Conservation (phyloP, 176 grass and related monocot species). For the Neostapfia colusana region DNA sequence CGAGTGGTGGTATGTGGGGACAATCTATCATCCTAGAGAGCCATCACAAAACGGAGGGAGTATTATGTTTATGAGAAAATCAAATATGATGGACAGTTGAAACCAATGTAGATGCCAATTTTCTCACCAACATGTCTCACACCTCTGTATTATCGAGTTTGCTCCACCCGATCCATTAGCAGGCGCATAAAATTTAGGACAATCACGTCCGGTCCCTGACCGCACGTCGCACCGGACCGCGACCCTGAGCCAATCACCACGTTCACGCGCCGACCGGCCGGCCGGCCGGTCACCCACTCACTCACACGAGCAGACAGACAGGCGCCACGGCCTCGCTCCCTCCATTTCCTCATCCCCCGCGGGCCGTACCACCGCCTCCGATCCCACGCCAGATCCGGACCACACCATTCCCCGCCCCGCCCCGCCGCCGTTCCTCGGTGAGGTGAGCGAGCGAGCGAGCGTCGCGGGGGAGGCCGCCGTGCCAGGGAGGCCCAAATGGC, state of each 20-base stretch:
- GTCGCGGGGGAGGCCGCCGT: neutral
- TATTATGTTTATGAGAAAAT: too few relatives aligned
- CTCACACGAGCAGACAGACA: neutral
- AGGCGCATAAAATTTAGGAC: too few relatives aligned
- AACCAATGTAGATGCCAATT: too few relatives aligned
- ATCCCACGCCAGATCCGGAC: neutral
- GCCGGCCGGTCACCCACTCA: neutral
- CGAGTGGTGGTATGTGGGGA: too few relatives aligned
- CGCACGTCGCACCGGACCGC: neutral
- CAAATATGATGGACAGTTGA: too few relatives aligned
- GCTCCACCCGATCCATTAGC: too few relatives aligned
- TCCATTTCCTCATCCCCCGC: neutral
- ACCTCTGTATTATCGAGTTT: too few relatives aligned
- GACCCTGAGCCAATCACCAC: neutral
- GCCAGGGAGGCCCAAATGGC: slow-evolving; percentile 29
- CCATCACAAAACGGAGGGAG: too few relatives aligned
- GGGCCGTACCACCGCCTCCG: neutral
- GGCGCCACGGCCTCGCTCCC: neutral
- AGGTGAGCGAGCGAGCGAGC: too few relatives aligned
- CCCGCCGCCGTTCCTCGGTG: neutral
- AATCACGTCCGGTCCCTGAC: neutral
- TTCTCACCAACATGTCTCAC: too few relatives aligned
- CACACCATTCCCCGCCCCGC: neutral
- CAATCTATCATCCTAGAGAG: too few relatives aligned
- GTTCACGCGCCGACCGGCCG: neutral